Percentiles rank a stretch among this genome's conserved stretches.
phyloP scores from a whole-genome alignment of 2,329 filamentous ascomycete genomes.

The Colletotrichum melonis region DNA sequence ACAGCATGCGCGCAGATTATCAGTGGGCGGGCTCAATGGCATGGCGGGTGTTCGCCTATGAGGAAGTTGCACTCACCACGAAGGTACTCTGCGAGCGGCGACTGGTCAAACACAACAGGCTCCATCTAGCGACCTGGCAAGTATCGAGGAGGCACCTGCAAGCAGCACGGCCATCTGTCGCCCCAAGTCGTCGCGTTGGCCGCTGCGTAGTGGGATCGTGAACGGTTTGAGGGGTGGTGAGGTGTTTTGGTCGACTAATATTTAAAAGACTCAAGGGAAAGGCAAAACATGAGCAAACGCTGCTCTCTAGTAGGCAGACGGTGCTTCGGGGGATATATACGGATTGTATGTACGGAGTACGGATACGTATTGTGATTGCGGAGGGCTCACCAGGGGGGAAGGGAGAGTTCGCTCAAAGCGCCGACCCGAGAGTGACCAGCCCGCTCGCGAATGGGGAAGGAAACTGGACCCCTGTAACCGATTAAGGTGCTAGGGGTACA shows the following conservation, averaged over 20 bases:
- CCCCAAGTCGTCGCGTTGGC: conserved; percentile 18
- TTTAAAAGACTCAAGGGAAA: conserved; percentile 1
- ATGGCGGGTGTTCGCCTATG: neutral
- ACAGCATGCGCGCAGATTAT: conserved; percentile 35
- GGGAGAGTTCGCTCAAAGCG: conserved; percentile 27
- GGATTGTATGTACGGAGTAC: conserved; percentile 7
- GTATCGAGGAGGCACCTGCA: conserved; percentile 28
- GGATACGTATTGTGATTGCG: conserved; percentile 32
- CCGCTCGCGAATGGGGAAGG: conserved; percentile 29
- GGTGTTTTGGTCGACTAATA: neutral
- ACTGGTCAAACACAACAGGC: conserved; percentile 86
- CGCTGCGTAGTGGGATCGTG: conserved; percentile 22
- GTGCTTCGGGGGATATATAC: conserved; percentile 32
- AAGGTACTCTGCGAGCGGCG: conserved; percentile 89
- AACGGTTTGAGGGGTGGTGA: neutral
- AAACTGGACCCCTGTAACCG: conserved; percentile 29
- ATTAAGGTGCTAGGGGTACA: conserved; percentile 33
- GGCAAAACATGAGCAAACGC: conserved; percentile 16
- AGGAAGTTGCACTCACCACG: conserved; percentile 73
- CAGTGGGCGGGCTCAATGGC: conserved; percentile 34
- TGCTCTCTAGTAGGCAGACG: conserved; percentile 5
- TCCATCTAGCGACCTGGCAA: conserved; percentile 70
- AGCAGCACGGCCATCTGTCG: conserved; percentile 36
- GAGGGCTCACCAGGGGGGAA: conserved; percentile 28
- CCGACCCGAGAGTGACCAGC: conserved; percentile 22